Percentiles rank a stretch among this genome's conserved stretches.
Conservation (phyloP, 164 flowering plant species). For the Piper betle region DNA sequence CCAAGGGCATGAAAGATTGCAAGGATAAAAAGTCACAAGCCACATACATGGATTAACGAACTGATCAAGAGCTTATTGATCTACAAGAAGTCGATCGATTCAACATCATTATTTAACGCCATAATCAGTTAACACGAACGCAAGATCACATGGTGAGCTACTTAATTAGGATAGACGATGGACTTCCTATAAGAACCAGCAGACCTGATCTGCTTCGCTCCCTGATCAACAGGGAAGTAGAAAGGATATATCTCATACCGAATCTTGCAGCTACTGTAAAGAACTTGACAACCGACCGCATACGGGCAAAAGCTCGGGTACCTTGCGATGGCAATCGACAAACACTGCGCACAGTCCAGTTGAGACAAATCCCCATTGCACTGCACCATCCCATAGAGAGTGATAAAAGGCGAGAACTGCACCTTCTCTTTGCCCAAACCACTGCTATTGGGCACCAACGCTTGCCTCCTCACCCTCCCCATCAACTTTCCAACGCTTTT, state of each 20-base stretch:
- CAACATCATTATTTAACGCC: too few species aligned
- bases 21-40: too few species aligned
- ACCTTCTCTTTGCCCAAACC: slow-evolving; percentile 3
- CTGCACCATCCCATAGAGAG: slow-evolving; percentile 8
- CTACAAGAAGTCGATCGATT: too few species aligned
- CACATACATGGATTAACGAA: too few species aligned
- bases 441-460: neutral
- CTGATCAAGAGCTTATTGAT: too few species aligned
- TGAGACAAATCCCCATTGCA: slow-evolving; percentile 6
- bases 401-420: neutral
- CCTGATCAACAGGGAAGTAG: slow-evolving; percentile 9
- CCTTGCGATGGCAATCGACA: slow-evolving; percentile 4
- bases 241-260: slow-evolving; percentile 9
- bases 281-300: slow-evolving; percentile 5
- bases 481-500: neutral
- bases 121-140: too few species aligned
- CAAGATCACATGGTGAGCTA: too few species aligned
- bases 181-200: too few species aligned
- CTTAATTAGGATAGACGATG: too few species aligned
- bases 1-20: too few species aligned
- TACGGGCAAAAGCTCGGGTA: slow-evolving; percentile 1
- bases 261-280: slow-evolving; percentile 8
- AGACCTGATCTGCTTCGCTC: too few species aligned
- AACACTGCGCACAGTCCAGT: slow-evolving; percentile 6
- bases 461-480: neutral